These are phyloP conservation scores for rapeseed (Brassica napus) DNA, from an alignment of 345 rosid genomes.

Conservation along the genomic window Da-Ae NC_063434.1:918001-918500, in stretches of 20 bases:
- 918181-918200: constrained; percentile 61
- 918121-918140: constrained; percentile 93
- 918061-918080: constrained; percentile 3
- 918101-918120: constrained; percentile 45
- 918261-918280: constrained; percentile 78
- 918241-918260: constrained; percentile 91
- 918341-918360: constrained; percentile 32
- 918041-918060: constrained; percentile 14
- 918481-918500: constrained; percentile 92
- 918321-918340: constrained; percentile 80
- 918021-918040: constrained; percentile 6
- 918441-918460: constrained; percentile 99
- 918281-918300: constrained; percentile 92
- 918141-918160: constrained; percentile 91
- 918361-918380: background rate
- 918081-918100: constrained; percentile 26
- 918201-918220: constrained; percentile 92
- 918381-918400: background rate
- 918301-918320: constrained; percentile 74
- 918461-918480: constrained; percentile 97
- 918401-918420: constrained; percentile 29
- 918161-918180: constrained; percentile 65
- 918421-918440: constrained; percentile 94
- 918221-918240: constrained; percentile 91
- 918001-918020: background rate